Base-by-base conservation (phyloP, 805 yeast species). In the Candida parachauliodes region DNA sequence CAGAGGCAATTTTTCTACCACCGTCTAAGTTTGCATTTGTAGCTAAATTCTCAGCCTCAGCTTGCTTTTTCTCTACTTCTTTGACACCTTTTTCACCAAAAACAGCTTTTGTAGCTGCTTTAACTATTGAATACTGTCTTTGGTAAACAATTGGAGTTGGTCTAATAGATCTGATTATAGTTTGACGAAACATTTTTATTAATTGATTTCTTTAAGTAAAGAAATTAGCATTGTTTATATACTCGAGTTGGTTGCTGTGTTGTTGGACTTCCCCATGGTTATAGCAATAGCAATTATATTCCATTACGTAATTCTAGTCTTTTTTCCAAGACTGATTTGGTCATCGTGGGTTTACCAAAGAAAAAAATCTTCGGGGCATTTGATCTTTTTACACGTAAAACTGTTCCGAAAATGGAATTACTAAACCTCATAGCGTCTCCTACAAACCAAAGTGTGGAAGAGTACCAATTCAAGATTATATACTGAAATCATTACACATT, bases 41-140 rank as follows among this genome's bases (percentile, higher is more conserved):
- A n/a, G 47, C 41, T 14, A 34, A 42, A 8, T 49, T 42, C 29
- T 41, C 35, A 14, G 28, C 29, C 18, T 36, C 25, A 4, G 27
- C 33, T 31, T 36, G 14, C 19, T 36, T 36, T 23, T 36, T 20
- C 18, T 36, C 39, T 11, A 36, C 20, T 24, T 36, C 19, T 8
- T 36, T 20, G 27, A 36, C 39, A 6, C 39, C 39, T 20, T 36
- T 36, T 3, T 36, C 30, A 18, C 39, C 39, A n/a, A 12, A 36
- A 12, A 36, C 14, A 3, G 54, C 59, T n/a, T 60, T 62, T 49
- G 65, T 65, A 16, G 68, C 66, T 10, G 59, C 39, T 32, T 57
- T 67, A 10, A 64, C 48, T 10, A 65, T 50, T 11, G 63, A 55
- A 40, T 49, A 49, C 6, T 35, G 20, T 39, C 43, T 34, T 10